A percentile compares a stretch with the other conserved stretches of the same genome.
phyloP scores from a whole-genome alignment of 2,329 filamentous ascomycete genomes.

The Endoconidiophora polonica region DNA sequence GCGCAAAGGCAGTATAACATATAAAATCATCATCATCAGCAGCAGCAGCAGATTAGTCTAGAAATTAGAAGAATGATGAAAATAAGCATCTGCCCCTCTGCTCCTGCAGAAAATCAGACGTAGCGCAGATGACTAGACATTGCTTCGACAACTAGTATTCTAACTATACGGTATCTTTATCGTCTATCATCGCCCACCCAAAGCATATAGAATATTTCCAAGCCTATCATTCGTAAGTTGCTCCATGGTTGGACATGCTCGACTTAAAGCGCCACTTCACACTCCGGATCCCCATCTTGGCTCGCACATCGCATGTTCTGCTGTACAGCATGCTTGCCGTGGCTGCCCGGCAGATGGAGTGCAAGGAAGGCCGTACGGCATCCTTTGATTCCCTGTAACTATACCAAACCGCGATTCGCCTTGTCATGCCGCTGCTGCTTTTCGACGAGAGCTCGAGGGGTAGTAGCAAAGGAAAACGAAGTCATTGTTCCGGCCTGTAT shows the following conservation, averaged over 20 bases:
- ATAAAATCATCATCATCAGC: neutral
- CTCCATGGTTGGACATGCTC: slow-evolving; percentile 42
- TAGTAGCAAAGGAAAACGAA: slow-evolving; percentile 14
- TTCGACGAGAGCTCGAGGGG: slow-evolving; percentile 15
- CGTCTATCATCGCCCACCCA: too few species aligned
- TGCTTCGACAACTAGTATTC: too few species aligned
- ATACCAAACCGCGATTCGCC: slow-evolving; percentile 36
- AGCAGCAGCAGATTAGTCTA: too few species aligned
- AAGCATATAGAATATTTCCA: slow-evolving; percentile 24
- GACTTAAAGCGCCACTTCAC: slow-evolving; percentile 36
- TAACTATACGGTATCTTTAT: too few species aligned
- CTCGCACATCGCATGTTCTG: slow-evolving; percentile 28
- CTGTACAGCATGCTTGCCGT: slow-evolving; percentile 36
- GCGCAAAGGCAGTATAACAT: too few species aligned
- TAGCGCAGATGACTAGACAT: too few species aligned
- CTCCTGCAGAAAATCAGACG: too few species aligned
- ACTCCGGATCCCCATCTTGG: slow-evolving; percentile 32
- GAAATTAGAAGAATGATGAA: too few species aligned
- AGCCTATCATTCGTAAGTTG: slow-evolving; percentile 36
- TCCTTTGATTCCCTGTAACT: slow-evolving; percentile 36
- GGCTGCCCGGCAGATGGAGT: slow-evolving; percentile 36
- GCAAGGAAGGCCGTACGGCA: slow-evolving; percentile 27
- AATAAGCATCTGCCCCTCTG: too few species aligned
- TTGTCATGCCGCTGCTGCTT: slow-evolving; percentile 21
- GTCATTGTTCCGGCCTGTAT: slow-evolving; percentile 23